Base-by-base conservation (phyloP, 108 stramenopile genomes). In the Tribonema minus region DNA sequence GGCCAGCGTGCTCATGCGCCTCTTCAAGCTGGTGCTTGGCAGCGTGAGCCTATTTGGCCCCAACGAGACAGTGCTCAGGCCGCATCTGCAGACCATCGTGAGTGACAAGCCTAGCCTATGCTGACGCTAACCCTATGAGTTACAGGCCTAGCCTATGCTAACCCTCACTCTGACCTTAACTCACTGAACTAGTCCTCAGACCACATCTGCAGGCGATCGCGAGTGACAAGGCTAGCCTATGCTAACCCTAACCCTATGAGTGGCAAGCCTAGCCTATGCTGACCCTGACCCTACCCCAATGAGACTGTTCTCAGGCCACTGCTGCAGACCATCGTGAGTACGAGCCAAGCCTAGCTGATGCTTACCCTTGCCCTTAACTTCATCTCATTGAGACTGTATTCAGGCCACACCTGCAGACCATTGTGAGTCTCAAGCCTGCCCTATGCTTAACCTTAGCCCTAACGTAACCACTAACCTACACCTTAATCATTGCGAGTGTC, bases 51-150 rank as follows among this genome's bases (percentile, higher is more conserved):
- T 90, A 23, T 94, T 88, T 75, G 20, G 46, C 5, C 87, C 91
- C 39, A 96, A 98, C 63, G 97, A 98, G 76, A 67, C 68, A 20
- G 88, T 90, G 26, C 81, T 98, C 28, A 86, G 93, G 1, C 92
- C 91, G 32, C 90, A 94, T 78, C 64, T 98, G 41, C 89, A 88
- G 62, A 84, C 63, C 6, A 85, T 97, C 59, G 90, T 78, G 46
- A 54, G 46, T 54, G 20, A 54, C 46, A 54, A 15, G 9, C 46
- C 46, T 54, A n/a, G n/a, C n/a, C n/a, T n/a, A n/a, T n/a, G n/a
- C n/a, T n/a, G n/a, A n/a, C n/a, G n/a, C n/a, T n/a, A n/a, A n/a
- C n/a, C n/a, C n/a, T n/a, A n/a, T n/a, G n/a, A n/a, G n/a, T n/a
- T n/a, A n/a, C n/a, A n/a, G n/a, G n/a, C n/a, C n/a, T n/a, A n/a